phyloP scores from a whole-genome alignment of 2,329 filamentous ascomycete genomes.

The Pseudogymnoascus destructans region DNA sequence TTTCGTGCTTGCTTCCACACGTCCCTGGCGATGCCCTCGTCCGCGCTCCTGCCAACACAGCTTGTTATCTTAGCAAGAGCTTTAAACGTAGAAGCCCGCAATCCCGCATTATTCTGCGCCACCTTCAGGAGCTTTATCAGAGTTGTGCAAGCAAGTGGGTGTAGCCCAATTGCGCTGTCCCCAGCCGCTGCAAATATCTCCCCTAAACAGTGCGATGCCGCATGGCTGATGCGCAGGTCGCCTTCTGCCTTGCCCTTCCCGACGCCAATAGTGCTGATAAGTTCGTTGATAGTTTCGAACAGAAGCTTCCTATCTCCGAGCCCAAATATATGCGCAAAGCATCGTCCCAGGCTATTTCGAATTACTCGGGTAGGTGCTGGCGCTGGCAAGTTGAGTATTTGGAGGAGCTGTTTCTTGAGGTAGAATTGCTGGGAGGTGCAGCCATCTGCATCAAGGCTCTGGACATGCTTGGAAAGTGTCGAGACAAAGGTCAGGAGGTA shows the following conservation, averaged over 20 bases:
- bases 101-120: constrained; percentile 65
- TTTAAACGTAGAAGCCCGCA: constrained; percentile 65
- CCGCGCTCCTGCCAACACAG: constrained; percentile 64
- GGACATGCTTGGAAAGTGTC: constrained; percentile 68
- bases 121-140: constrained; percentile 57
- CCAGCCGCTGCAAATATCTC: constrained; percentile 85
- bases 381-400: constrained; percentile 71
- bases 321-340: constrained; percentile 68
- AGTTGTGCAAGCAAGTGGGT: constrained; percentile 58
- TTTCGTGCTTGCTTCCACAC: constrained; percentile 85
- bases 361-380: constrained; percentile 80
- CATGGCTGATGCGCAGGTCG: constrained; percentile 70
- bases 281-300: constrained; percentile 88
- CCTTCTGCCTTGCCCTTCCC: constrained; percentile 64
- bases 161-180: constrained; percentile 78
- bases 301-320: constrained; percentile 83
- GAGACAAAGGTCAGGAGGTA: constrained; percentile 84
- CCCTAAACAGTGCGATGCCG: constrained; percentile 74
- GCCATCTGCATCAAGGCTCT: constrained; percentile 59
- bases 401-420: constrained; percentile 87
- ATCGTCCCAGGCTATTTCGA: constrained; percentile 75
- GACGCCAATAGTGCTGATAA: constrained; percentile 57
- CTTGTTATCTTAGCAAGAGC: constrained; percentile 62
- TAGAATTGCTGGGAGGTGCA: constrained; percentile 81
- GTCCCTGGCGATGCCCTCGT: constrained; percentile 76